These are phyloP conservation scores for Blumeriella jaapii DNA, from an alignment of 2,329 filamentous ascomycete species.

Conservation along the genomic window DNA sequence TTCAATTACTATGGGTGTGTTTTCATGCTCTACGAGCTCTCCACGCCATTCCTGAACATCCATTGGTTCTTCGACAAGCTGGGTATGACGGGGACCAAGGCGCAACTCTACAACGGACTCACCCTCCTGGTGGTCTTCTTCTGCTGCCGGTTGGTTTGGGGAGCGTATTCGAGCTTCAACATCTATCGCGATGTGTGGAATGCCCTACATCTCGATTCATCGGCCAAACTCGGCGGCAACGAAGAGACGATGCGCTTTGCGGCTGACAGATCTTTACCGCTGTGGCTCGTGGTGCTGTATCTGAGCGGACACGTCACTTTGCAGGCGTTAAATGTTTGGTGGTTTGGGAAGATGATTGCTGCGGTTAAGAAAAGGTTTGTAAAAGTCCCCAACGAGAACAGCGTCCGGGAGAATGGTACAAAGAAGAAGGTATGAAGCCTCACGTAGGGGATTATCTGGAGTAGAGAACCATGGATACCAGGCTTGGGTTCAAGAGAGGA, in stretches of 20 bases:
- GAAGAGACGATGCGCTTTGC: slow-evolving; percentile 25
- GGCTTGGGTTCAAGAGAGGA: too few species aligned
- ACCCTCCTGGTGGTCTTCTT: slow-evolving; percentile 62
- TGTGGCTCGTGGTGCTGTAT: slow-evolving; percentile 62
- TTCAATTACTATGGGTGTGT: slow-evolving; percentile 68
- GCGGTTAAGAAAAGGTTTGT: slow-evolving; percentile 19
- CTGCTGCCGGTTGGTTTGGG: slow-evolving; percentile 65
- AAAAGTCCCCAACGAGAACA: slow-evolving; percentile 2
- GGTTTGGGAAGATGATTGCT: slow-evolving; percentile 67
- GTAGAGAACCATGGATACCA: neutral
- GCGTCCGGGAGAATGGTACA: slow-evolving; percentile 1
- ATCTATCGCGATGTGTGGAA: slow-evolving; percentile 58
- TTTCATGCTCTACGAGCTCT: slow-evolving; percentile 79
- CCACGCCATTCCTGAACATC: slow-evolving; percentile 71
- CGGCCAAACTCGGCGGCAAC: slow-evolving; percentile 29
- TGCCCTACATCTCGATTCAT: slow-evolving; percentile 18
- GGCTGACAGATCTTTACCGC: slow-evolving; percentile 36
- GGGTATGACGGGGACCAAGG: slow-evolving; percentile 58
- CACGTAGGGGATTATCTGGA: neutral
- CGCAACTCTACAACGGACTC: slow-evolving; percentile 71
- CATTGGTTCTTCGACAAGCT: slow-evolving; percentile 88
- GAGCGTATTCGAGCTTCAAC: slow-evolving; percentile 54
- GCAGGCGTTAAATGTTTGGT: slow-evolving; percentile 68
- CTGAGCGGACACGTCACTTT: slow-evolving; percentile 58
- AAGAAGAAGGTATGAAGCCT: slow-evolving; percentile 2